Percentiles rank a stretch among this genome's conserved stretches.
Conservation (phyloP, 2,329 filamentous ascomycete genomes). For the Aspergillus ibericus region DNA sequence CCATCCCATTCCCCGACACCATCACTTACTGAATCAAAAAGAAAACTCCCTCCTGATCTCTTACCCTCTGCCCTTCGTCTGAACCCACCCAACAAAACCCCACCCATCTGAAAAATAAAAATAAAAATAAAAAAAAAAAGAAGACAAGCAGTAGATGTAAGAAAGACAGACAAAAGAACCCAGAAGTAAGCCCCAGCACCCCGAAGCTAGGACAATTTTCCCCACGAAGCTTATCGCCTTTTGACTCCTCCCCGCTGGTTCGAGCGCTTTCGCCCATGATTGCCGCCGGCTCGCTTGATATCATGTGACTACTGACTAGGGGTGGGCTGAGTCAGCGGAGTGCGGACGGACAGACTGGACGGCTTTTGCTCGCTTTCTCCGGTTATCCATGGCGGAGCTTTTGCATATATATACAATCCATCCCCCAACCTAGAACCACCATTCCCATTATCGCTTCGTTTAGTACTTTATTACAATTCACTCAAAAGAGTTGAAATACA, state of each 20-base stretch:
- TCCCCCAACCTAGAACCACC: not conserved
- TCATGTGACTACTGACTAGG: slow-evolving; percentile 20
- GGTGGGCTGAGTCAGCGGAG: slow-evolving; percentile 19
- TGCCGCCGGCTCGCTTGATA: slow-evolving; percentile 19
- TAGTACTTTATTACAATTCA: not conserved
- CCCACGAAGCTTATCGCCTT: slow-evolving; percentile 34
- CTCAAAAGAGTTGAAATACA: too few species aligned
- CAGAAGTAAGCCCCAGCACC: not conserved
- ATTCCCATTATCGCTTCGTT: not conserved
- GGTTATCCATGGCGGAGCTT: not conserved
- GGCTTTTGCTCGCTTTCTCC: not conserved
- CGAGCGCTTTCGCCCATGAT: slow-evolving; percentile 13
- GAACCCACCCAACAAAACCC: too few species aligned
- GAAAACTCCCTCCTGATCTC: too few species aligned
- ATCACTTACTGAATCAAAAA: too few species aligned
- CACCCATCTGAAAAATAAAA: too few species aligned
- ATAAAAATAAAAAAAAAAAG: too few species aligned
- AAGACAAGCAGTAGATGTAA: not conserved
- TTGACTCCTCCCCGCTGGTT: slow-evolving; percentile 31
- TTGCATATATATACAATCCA: not conserved
- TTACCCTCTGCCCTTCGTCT: too few species aligned
- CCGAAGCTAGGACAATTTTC: not conserved
- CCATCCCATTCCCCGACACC: too few species aligned
- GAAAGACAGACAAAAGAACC: not conserved
- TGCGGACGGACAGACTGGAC: too few species aligned